phyloP scores from a whole-genome alignment of 441 rosid species.

The Euphorbia celastroides region DNA sequence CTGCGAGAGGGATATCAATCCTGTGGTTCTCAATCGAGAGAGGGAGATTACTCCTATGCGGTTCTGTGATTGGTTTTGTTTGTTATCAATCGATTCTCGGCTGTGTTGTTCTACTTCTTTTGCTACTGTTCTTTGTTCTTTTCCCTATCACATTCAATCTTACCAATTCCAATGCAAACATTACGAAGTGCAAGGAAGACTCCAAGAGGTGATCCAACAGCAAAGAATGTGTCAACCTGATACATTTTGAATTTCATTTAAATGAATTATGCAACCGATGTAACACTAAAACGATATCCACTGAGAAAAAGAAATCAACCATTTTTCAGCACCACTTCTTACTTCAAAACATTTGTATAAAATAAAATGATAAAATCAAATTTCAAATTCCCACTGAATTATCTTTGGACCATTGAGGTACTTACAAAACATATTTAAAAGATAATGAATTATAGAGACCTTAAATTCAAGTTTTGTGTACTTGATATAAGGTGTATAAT shows the following conservation, averaged over 20 bases:
- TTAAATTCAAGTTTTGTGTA: constrained; percentile 87
- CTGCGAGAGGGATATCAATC: no score
- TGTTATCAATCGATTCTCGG: no score
- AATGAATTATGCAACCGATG: constrained; percentile 7
- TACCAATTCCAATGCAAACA: constrained; percentile 85
- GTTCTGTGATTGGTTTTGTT: no score
- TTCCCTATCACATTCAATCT: no score
- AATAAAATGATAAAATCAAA: not conserved
- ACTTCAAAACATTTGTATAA: not conserved
- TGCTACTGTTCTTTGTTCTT: no score
- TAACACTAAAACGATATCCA: not conserved
- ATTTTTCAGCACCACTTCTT: not conserved
- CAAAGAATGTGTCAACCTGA: constrained; percentile 96
- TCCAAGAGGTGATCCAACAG: constrained; percentile 98
- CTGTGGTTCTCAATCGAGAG: no score
- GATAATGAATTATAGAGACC: constrained; percentile 27
- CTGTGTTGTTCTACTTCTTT: no score
- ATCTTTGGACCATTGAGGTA: not conserved
- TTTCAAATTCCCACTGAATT: not conserved
- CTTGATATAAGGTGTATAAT: constrained; percentile 70
- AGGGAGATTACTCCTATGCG: no score
- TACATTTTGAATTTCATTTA: constrained; percentile 12
- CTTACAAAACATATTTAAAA: not conserved
- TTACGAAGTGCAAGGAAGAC: constrained; percentile 92
- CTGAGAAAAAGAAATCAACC: not conserved